Conservation (phyloP, 805 yeast genomes). For the Tetrapisispora pingtungensis region DNA sequence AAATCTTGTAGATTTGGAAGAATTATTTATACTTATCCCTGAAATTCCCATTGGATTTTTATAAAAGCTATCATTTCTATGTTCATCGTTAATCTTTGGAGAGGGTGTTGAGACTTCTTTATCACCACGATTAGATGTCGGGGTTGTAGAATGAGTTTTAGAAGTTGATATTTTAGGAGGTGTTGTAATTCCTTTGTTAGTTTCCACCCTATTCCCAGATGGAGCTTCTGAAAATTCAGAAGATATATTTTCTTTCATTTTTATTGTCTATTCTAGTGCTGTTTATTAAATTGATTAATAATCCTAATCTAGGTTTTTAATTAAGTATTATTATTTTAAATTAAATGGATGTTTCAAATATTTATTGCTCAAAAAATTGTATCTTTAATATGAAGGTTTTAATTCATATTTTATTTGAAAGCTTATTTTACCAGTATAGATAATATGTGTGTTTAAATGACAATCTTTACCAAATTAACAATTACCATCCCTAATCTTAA, state of each 20-base stretch:
- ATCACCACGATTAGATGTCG: background rate
- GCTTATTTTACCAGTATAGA: too few relatives aligned
- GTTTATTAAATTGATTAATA: too few relatives aligned
- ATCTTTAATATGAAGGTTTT: too few relatives aligned
- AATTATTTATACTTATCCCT: slow-evolving; percentile 11
- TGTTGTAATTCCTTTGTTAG: background rate
- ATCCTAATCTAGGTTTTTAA: too few relatives aligned
- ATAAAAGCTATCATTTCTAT: background rate
- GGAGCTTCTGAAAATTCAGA: background rate
- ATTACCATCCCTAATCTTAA: background rate
- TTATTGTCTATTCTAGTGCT: background rate
- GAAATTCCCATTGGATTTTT: slow-evolving; percentile 2
- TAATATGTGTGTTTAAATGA: too few relatives aligned
- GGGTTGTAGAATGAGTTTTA: background rate
- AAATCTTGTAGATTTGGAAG: slow-evolving; percentile 20
- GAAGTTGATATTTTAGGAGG: background rate
- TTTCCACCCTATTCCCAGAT: background rate
- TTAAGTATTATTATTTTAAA: too few relatives aligned
- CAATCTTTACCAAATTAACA: too few relatives aligned
- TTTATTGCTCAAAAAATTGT: too few relatives aligned
- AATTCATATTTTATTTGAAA: too few relatives aligned
- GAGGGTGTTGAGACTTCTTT: background rate
- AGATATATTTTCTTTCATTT: background rate
- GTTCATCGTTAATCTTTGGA: background rate
- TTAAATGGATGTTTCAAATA: too few relatives aligned